phyloP scores from a whole-genome alignment of 176 grass and related monocot species.

The Ampelocalamus luodianensis region DNA sequence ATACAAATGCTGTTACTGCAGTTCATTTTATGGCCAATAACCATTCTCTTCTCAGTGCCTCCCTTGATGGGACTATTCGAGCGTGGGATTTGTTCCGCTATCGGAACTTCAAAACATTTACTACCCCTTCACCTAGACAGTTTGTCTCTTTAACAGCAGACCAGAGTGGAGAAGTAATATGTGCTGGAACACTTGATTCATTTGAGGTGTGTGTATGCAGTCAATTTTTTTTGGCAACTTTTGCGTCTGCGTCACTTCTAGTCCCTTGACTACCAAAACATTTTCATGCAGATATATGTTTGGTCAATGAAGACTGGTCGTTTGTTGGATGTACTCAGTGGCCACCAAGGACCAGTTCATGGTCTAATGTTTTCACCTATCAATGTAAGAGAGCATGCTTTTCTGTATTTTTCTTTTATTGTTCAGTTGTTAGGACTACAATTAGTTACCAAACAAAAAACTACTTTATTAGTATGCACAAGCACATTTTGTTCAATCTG shows the following conservation, averaged over 20 bases:
- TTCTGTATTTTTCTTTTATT: not conserved
- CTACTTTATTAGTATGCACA: not conserved
- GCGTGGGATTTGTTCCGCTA: constrained; percentile 97
- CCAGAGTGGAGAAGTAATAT: constrained; percentile 89
- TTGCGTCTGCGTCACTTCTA: constrained; percentile 6
- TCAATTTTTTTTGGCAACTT: constrained; percentile 3
- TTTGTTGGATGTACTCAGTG: constrained; percentile 90
- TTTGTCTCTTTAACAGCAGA: constrained; percentile 95
- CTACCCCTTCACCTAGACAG: constrained; percentile 83
- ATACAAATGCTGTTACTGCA: constrained; percentile 91
- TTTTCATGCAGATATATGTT: constrained; percentile 83
- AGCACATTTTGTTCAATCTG: constrained; percentile 14
- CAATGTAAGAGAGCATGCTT: constrained; percentile 63
- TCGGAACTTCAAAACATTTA: constrained; percentile 91
- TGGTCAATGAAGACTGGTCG: constrained; percentile 99
- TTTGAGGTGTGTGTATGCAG: constrained; percentile 71
- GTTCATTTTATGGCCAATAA: constrained; percentile 97
- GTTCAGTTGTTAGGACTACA: not conserved
- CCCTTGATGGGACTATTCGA: constrained; percentile 89
- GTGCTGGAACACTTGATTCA: constrained; percentile 97
- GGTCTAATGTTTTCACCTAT: constrained; percentile 94
- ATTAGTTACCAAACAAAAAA: not conserved
- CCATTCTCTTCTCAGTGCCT: constrained; percentile 95
- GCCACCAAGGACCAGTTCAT: constrained; percentile 92
- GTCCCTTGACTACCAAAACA: constrained; percentile 2